Evolutionary conservation across 176 grass and related monocot genomes (phyloP).

Genomic region (Eleusine indica): DNA sequence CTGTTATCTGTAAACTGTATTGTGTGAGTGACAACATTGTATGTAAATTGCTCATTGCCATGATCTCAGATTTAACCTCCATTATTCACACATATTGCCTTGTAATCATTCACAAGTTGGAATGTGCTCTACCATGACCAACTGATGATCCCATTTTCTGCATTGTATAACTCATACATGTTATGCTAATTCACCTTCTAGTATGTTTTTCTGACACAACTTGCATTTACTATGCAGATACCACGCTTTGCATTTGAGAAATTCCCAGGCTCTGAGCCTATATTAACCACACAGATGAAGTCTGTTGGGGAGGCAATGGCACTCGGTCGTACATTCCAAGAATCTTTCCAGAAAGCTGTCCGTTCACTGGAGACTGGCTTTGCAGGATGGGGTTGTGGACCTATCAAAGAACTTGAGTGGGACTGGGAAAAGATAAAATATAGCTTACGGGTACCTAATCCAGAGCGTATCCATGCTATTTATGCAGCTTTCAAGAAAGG

Average conservation of each 20-base stretch:
- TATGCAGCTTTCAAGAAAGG: conserved; percentile 96
- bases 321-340: conserved; percentile 91
- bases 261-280: conserved; percentile 93
- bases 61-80: background rate
- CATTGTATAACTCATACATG: background rate
- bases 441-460: conserved; percentile 86
- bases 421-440: conserved; percentile 98
- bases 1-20: conserved; percentile 17
- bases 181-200: background rate
- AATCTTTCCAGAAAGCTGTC: conserved; percentile 97
- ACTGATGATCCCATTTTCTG: background rate
- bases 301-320: conserved; percentile 99
- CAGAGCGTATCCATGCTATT: conserved; percentile 91
- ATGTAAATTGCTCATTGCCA: conserved; percentile 11
- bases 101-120: background rate
- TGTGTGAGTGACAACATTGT: background rate
- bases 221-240: conserved; percentile 70
- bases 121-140: conserved; percentile 12
- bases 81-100: conserved; percentile 2
- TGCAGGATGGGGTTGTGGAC: conserved; percentile 91
- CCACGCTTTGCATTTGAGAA: conserved; percentile 99
- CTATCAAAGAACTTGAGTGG: conserved; percentile 91
- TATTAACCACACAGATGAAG: conserved; percentile 98
- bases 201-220: conserved; percentile 14
- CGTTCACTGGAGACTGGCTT: conserved; percentile 89